Conservation (phyloP, 2,329 filamentous ascomycete species). For the Ascochyta lentis region DNA sequence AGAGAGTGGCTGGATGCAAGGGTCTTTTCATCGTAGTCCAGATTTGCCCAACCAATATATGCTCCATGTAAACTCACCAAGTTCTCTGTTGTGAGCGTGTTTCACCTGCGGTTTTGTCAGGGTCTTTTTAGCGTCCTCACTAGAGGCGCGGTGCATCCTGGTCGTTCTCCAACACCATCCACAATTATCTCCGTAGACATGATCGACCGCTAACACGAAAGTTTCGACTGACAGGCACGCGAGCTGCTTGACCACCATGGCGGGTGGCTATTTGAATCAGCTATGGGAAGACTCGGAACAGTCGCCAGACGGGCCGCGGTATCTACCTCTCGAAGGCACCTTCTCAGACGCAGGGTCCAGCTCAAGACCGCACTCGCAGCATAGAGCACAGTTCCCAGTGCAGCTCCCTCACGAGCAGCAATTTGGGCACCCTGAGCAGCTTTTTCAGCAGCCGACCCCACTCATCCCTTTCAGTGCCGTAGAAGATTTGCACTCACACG, state of each 20-base stretch:
- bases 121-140: slow-evolving; percentile 13
- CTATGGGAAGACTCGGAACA: slow-evolving; percentile 28
- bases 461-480: slow-evolving; percentile 32
- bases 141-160: slow-evolving; percentile 4
- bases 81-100: background rate
- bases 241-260: slow-evolving; percentile 26
- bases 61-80: background rate
- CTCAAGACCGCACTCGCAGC: slow-evolving; percentile 13
- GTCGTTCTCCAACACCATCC: slow-evolving; percentile 11
- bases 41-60: no score
- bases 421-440: slow-evolving; percentile 25
- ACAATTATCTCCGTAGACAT: slow-evolving; percentile 17
- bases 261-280: slow-evolving; percentile 28
- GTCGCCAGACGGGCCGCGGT: slow-evolving; percentile 25
- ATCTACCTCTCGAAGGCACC: slow-evolving; percentile 26
- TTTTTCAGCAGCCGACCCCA: slow-evolving; percentile 26
- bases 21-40: no score
- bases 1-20: background rate
- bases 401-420: slow-evolving; percentile 25
- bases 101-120: slow-evolving; percentile 8
- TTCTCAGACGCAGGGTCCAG: slow-evolving; percentile 28
- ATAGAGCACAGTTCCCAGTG: slow-evolving; percentile 19
- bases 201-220: slow-evolving; percentile 27
- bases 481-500: slow-evolving; percentile 27
- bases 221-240: slow-evolving; percentile 17